Evolutionary conservation across 345 rosid genomes (phyloP).

Genomic region (Euphorbia tirucalli): DNA sequence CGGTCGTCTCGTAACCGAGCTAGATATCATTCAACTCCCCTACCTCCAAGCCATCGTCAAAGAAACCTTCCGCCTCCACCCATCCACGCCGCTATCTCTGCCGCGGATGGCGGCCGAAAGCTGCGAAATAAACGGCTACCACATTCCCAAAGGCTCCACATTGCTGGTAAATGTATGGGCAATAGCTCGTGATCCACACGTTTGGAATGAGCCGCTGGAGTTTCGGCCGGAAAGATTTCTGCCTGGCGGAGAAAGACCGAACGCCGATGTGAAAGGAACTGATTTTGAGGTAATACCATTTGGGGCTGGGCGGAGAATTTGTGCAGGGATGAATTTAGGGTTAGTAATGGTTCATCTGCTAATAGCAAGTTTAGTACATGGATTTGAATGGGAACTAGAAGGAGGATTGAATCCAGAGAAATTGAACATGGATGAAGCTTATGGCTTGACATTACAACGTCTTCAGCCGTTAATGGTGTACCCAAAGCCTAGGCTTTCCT

Average conservation of each 20-base stretch:
- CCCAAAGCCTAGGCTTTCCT: constrained; percentile 18
- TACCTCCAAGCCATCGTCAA: constrained; percentile 30
- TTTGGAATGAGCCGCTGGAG: constrained; percentile 24
- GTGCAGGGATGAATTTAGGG: constrained; percentile 27
- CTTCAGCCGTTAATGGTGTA: constrained; percentile 23
- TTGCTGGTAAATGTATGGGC: constrained; percentile 31
- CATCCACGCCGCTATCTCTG: constrained; percentile 25
- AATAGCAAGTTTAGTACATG: constrained; percentile 22
- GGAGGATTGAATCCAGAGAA: constrained; percentile 13
- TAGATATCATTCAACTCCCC: constrained; percentile 19
- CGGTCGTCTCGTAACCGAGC: constrained; percentile 17
- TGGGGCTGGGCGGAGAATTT: constrained; percentile 34
- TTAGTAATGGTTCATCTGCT: constrained; percentile 24
- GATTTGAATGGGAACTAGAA: constrained; percentile 23
- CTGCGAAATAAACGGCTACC: constrained; percentile 25
- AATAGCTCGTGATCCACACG: constrained; percentile 23
- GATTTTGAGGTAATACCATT: constrained; percentile 34
- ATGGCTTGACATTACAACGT: constrained; percentile 25
- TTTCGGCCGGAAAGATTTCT: constrained; percentile 28
- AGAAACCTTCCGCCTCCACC: constrained; percentile 32
- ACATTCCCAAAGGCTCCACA: constrained; percentile 24
- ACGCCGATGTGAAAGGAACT: constrained; percentile 19
- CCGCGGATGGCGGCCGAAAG: constrained; percentile 21
- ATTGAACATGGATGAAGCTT: constrained; percentile 29
- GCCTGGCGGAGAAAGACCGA: constrained; percentile 11